These are phyloP conservation scores for Arabidopsis thaliana DNA, from an alignment of 345 rosid genomes.

Conservation along the genomic window DNA sequence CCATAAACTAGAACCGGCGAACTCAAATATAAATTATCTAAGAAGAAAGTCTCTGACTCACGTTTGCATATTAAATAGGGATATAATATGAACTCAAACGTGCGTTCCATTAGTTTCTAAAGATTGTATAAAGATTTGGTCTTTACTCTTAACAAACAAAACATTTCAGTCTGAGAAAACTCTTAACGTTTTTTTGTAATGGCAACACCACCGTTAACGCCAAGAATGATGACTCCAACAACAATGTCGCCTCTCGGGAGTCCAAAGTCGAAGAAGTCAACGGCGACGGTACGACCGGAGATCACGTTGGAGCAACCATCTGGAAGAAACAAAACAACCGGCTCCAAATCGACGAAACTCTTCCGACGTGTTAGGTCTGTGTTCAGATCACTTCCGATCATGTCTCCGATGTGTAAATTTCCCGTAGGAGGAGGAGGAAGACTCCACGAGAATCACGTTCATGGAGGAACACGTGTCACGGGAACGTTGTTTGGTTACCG, in stretches of 20 bases:
- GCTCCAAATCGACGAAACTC: conserved; percentile 46
- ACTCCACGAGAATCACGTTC: conserved; percentile 60
- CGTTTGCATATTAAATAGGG: conserved; percentile 38
- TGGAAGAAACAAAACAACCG: conserved; percentile 31
- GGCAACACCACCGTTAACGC: conserved; percentile 50
- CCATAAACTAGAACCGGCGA: conserved; percentile 44
- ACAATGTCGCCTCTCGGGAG: conserved; percentile 44
- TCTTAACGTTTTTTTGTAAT: not conserved
- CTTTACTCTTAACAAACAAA: conserved; percentile 10
- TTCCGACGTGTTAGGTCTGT: conserved; percentile 63
- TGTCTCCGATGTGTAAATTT: conserved; percentile 58
- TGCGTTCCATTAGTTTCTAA: conserved; percentile 40
- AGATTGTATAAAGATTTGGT: conserved; percentile 37
- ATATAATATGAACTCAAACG: conserved; percentile 16
- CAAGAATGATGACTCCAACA: conserved; percentile 40
- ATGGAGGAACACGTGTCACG: conserved; percentile 78
- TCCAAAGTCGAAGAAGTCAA: conserved; percentile 39
- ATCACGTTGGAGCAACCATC: conserved; percentile 45
- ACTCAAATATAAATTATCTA: not conserved
- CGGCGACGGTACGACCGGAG: conserved; percentile 39
- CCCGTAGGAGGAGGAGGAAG: conserved; percentile 53
- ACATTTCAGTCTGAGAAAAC: conserved; percentile 15
- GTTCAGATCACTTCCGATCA: conserved; percentile 68
- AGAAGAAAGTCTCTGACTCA: conserved; percentile 32
- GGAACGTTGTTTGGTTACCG: conserved; percentile 82